phyloP scores from a whole-genome alignment of 345 rosid species.

The Kandelia obovata region DNA sequence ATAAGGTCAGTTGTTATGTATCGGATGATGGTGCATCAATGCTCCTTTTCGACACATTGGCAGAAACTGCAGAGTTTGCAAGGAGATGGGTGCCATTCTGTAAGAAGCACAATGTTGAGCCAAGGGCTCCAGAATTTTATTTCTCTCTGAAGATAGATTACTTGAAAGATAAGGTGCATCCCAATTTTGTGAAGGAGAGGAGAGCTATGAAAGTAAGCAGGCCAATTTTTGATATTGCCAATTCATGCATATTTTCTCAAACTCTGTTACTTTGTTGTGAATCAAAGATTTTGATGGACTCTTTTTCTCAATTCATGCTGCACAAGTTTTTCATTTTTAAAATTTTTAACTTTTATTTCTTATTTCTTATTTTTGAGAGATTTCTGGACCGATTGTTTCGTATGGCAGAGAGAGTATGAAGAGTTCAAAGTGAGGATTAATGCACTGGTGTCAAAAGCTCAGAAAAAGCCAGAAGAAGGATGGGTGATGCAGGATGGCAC shows the following conservation, averaged over 20 bases:
- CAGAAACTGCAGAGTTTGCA: constrained; percentile 93
- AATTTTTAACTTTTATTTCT: too few species aligned
- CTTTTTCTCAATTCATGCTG: too few species aligned
- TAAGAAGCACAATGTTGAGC: constrained; percentile 80
- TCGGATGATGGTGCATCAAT: constrained; percentile 98
- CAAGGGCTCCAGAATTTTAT: constrained; percentile 91
- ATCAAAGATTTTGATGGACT: too few species aligned
- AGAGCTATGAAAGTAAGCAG: constrained; percentile 87
- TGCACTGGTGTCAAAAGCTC: constrained; percentile 88
- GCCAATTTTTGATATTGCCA: not conserved
- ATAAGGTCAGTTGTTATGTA: constrained; percentile 85
- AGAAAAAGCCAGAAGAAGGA: constrained; percentile 97
- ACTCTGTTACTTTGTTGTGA: not conserved
- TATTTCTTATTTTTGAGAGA: not conserved
- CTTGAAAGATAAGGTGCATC: constrained; percentile 89
- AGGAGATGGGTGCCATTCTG: constrained; percentile 98
- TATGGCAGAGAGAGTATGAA: constrained; percentile 82
- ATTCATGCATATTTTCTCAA: not conserved
- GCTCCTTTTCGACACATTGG: constrained; percentile 78
- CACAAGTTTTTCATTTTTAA: too few species aligned
- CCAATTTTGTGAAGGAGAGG: constrained; percentile 92
- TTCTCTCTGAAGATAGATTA: constrained; percentile 91
- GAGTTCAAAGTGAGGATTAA: constrained; percentile 94
- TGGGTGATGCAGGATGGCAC: constrained; percentile 99
- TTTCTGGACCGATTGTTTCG: constrained; percentile 1